Base-by-base conservation (phyloP, 2,329 filamentous ascomycete species). In the Neopestalotiopsis rosae region DNA sequence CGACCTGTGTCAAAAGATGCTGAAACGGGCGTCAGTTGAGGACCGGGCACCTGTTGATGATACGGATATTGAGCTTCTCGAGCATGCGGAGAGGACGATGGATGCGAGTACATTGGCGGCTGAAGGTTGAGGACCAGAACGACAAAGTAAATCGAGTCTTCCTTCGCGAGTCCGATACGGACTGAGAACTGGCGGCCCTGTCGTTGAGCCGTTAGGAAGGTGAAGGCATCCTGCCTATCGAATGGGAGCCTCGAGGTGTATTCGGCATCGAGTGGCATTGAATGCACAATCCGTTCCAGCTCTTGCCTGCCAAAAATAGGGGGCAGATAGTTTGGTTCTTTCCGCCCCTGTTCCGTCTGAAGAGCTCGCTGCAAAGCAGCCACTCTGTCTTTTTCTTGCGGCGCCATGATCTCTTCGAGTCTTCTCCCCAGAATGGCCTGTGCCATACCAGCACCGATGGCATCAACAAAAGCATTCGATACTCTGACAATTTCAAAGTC, bases 81-180 rank as follows among this genome's bases (percentile, higher is more conserved):
- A 12, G 79, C 72, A 66, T 85, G 81, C 17, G 82, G 82, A 13
- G 85, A 84, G 4, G 84, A 83, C 2, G 84, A 82, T 3, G 82
- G 81, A 65, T 85, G 85, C 34, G 82, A 78, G 59, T 79, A 79
- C 17, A 80, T 76, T 49, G 81, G 81, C 2, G 79, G 69, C 1
- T 77, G 75, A 0, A 81, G 71, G 32, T 73, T 79, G 69, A 90
- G 75, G 56, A 85, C 72, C 67, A 90, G 73, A 7, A 90, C 86
- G 57, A 91, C 83, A 72, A 90, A 90, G 76, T 89, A 91, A 69
- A 90, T 88, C 52, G 88, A 89, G 4, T 88, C 87, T 70, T 86
- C 85, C 73, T 89, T 91, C 13, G 85, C 87, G 38, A 91, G 81
- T 0, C 88, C 88, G 49, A 90, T 75, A 1, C 85, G 86, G 38